Percentiles rank a stretch among this genome's conserved stretches.
phyloP scores from a whole-genome alignment of 805 yeast species.

The Kodamaea hsintzibuensis region DNA sequence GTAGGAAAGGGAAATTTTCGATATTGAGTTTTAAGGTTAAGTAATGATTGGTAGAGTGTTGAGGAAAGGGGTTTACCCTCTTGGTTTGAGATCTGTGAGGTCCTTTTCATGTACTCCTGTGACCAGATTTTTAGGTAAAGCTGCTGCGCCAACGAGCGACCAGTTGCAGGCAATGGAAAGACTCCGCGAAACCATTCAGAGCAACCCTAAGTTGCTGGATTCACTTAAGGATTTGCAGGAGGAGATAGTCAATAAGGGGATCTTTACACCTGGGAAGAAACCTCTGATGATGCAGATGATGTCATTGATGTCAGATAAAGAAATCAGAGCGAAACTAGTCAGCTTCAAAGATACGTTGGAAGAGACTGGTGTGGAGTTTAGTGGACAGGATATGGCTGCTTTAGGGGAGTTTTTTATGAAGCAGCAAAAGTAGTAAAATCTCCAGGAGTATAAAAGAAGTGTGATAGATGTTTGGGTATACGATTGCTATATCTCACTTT shows the following conservation, averaged over 20 bases:
- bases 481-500: background rate
- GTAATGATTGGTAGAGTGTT: conserved; percentile 1
- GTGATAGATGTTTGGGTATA: background rate
- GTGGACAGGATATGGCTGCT: conserved; percentile 34
- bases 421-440: conserved; percentile 7
- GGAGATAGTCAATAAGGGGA: conserved; percentile 33
- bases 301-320: conserved; percentile 37
- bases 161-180: conserved; percentile 12
- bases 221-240: conserved; percentile 32
- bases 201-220: conserved; percentile 31
- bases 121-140: conserved; percentile 1
- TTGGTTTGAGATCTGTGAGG: background rate
- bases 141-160: conserved; percentile 6
- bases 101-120: background rate
- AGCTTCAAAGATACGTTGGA: conserved; percentile 33
- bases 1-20: background rate
- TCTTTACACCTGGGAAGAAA: conserved; percentile 28
- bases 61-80: background rate
- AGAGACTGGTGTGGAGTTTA: conserved; percentile 29
- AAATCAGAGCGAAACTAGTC: conserved; percentile 29
- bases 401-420: conserved; percentile 25
- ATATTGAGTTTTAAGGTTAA: background rate
- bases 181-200: conserved; percentile 12
- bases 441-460: background rate
- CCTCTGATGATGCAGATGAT: conserved; percentile 39